phyloP scores from a whole-genome alignment of 2,329 filamentous ascomycete genomes.

The Ophiostoma ips region DNA sequence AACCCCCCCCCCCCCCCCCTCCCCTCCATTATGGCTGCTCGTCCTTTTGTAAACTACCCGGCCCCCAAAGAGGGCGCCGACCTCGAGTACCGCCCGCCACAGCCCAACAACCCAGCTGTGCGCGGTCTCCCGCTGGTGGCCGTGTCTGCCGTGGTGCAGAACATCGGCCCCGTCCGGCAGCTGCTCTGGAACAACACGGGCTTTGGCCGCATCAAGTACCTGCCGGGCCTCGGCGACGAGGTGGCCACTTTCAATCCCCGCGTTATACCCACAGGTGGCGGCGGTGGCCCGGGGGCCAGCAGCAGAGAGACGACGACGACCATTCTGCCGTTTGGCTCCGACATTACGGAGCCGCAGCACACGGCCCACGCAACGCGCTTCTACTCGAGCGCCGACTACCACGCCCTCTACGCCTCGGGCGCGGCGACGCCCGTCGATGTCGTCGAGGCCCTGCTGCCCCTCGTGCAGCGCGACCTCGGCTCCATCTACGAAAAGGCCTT shows the following conservation, averaged over 20 bases:
- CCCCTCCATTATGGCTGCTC: conserved; percentile 7
- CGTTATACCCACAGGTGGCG: conserved; percentile 16
- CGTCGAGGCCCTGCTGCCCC: conserved; percentile 52
- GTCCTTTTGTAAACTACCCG: conserved; percentile 30
- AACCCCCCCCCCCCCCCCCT: neutral
- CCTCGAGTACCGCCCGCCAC: conserved; percentile 19
- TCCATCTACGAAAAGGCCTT: conserved; percentile 56
- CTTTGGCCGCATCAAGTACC: conserved; percentile 33
- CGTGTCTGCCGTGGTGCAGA: conserved; percentile 36
- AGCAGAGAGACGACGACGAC: neutral
- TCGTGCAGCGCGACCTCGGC: conserved; percentile 47
- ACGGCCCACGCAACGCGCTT: conserved; percentile 36
- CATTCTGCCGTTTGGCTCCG: conserved; percentile 27
- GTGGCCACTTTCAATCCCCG: conserved; percentile 26
- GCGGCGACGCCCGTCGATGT: conserved; percentile 59
- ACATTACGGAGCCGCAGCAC: conserved; percentile 26
- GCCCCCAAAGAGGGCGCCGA: conserved; percentile 25
- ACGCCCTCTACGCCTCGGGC: conserved; percentile 57
- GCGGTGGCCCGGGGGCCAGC: conserved; percentile 2
- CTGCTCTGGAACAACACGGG: conserved; percentile 57
- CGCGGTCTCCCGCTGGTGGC: conserved; percentile 50
- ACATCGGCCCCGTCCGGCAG: conserved; percentile 45
- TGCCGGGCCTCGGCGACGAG: conserved; percentile 31
- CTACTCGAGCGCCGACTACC: conserved; percentile 63
- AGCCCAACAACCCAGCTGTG: conserved; percentile 54